Base-by-base conservation (phyloP, 257 asterid species). In the Solanum chmielewskii region DNA sequence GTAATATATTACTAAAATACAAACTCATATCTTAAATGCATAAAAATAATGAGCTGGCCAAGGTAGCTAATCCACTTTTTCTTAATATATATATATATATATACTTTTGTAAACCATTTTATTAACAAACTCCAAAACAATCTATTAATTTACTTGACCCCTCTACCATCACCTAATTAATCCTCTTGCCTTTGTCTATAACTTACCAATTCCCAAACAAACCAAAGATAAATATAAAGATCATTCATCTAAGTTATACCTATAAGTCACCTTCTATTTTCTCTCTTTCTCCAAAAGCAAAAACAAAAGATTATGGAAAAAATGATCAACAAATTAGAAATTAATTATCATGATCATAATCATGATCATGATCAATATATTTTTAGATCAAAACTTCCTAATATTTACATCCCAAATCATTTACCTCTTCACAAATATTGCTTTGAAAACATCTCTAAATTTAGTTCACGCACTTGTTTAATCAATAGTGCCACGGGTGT, bases 321-420 rank as follows among this genome's bases (percentile, higher is more conserved):
- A 18, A 80, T 29, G 66, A 29, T 47, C 27, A 80, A 80, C 64
- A 80, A 80, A 31, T 45, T 45, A 80, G 42, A 45, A 78, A 78
- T 2, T 49, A 49, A 49, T 49, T 20, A 5, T 49, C 59, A 45
- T 78, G 41, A 78, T 4, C 4, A 15, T 78, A 16, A 78, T 4
- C 4, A 15, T 21, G 64, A 49, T 35, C 39, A 35, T 31, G 52
- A 89, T 41, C 86, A 89, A 41, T 77, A 45, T 81, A 88, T 88
- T 81, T 91, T 88, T 90, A 81, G 90, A 84, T 91, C 93, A 84
- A 91, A 91, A 39, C 91, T 91, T n/a, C 91, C 90, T 6, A 89
- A 88, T 86, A 86, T 91, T 35, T 83, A 89, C 90, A 88, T 91
- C 76, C 93, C 93, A 15, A 80, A 62, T 42, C 93, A 89, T 82